Evolutionary conservation across 2,329 filamentous ascomycete genomes (phyloP).

Genomic region (Metarhizium guizhouense): DNA sequence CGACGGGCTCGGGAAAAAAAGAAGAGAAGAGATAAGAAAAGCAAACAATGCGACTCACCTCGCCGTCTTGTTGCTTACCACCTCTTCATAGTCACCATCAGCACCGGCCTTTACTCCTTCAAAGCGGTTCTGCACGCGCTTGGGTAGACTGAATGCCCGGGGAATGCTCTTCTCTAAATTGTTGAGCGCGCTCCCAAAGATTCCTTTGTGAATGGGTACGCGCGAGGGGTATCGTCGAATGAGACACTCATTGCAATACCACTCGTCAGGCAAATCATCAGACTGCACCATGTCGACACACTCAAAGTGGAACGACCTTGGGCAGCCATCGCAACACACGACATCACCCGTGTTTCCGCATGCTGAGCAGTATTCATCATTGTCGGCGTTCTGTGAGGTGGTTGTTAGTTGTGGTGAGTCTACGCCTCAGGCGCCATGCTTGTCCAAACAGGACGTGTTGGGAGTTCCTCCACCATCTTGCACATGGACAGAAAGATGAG

Average conservation of each 20-base stretch:
- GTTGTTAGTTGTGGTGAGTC: conserved; percentile 20
- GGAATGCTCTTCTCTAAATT: conserved; percentile 60
- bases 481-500: background rate
- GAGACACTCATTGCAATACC: conserved; percentile 73
- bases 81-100: conserved; percentile 75
- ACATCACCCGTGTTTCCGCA: conserved; percentile 79
- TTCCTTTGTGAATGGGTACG: conserved; percentile 39
- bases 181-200: conserved; percentile 55
- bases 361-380: conserved; percentile 82
- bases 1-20: too few species aligned
- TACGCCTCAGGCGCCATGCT: background rate
- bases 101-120: conserved; percentile 68
- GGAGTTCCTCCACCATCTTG: background rate
- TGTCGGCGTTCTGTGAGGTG: conserved; percentile 42
- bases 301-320: conserved; percentile 79
- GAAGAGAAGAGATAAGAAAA: too few species aligned
- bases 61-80: conserved; percentile 46
- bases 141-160: conserved; percentile 63
- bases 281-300: conserved; percentile 77
- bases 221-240: conserved; percentile 38
- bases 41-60: conserved; percentile 43
- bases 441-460: background rate
- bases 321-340: conserved; percentile 89
- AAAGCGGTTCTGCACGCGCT: conserved; percentile 64
- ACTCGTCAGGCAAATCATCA: conserved; percentile 61